phyloP scores from a whole-genome alignment of 176 grass and related monocot genomes.

The Lolium perenne region DNA sequence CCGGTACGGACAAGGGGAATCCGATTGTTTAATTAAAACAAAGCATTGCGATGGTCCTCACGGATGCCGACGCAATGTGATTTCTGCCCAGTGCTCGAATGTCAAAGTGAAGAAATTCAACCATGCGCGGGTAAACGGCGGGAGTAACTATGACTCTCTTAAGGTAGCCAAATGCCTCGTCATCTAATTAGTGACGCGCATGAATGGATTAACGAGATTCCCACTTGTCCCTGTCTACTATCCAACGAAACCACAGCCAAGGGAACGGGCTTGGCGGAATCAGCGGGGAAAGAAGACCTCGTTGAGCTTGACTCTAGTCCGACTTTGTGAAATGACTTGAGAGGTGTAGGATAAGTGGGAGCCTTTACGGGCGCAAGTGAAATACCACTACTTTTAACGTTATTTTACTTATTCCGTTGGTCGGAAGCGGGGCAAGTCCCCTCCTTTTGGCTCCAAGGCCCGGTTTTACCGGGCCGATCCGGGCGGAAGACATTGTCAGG shows the following conservation, averaged over 20 bases:
- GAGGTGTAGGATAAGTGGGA: neutral
- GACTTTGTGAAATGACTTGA: too few relatives aligned
- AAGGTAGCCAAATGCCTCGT: constrained; percentile 77
- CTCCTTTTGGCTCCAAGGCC: constrained; percentile 21
- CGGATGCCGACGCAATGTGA: constrained; percentile 75
- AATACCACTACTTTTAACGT: constrained; percentile 81
- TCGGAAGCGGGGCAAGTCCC: constrained; percentile 36
- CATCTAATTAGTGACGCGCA: constrained; percentile 57
- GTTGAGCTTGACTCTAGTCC: too few relatives aligned
- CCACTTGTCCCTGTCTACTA: too few relatives aligned
- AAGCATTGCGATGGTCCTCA: constrained; percentile 80
- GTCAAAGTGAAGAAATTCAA: constrained; percentile 89
- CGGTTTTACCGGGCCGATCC: constrained; percentile 12
- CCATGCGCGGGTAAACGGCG: constrained; percentile 66
- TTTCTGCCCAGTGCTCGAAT: constrained; percentile 80
- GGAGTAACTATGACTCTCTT: constrained; percentile 95
- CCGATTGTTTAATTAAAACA: constrained; percentile 88
- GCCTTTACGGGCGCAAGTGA: constrained; percentile 48
- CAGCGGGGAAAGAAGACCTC: too few relatives aligned
- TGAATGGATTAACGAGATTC: constrained; percentile 77
- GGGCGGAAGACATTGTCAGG: constrained; percentile 76
- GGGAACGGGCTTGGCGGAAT: too few relatives aligned
- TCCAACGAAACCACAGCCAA: too few relatives aligned
- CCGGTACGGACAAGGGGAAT: constrained; percentile 79
- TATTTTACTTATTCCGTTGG: constrained; percentile 80